A percentile compares a stretch with the other conserved stretches of the same genome.
These are phyloP conservation scores for Colletotrichum karsti DNA, from an alignment of 2,329 filamentous ascomycete genomes.

Conservation along the genomic window DNA sequence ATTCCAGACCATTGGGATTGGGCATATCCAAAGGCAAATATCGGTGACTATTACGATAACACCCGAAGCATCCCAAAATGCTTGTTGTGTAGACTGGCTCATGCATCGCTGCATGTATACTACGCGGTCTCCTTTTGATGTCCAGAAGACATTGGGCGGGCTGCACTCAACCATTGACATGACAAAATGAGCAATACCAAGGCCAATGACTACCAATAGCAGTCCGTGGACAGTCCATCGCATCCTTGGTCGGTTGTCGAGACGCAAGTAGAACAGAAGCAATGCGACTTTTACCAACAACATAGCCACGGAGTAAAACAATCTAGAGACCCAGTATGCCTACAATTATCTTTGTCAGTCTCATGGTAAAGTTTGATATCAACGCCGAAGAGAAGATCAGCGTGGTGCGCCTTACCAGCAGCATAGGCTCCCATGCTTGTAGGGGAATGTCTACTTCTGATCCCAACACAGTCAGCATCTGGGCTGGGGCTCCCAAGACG, in stretches of 20 bases:
- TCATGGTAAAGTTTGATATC: background rate
- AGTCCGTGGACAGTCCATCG: background rate
- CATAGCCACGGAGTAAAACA: constrained; percentile 1
- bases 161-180: background rate
- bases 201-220: background rate
- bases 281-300: constrained; percentile 4
- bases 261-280: constrained; percentile 7
- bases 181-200: background rate
- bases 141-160: background rate
- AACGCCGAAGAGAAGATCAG: background rate
- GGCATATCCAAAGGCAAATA: constrained; percentile 10
- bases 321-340: background rate
- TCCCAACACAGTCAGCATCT: too few species aligned
- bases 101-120: background rate
- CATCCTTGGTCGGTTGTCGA: constrained; percentile 11
- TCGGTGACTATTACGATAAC: constrained; percentile 2
- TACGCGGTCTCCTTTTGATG: background rate
- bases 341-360: background rate
- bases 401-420: background rate
- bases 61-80: constrained; percentile 5
- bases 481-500: too few species aligned
- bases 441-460: background rate
- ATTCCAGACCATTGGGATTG: constrained; percentile 11
- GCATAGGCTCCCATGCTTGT: constrained; percentile 1
- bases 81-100: background rate